These are phyloP conservation scores for Elaeagnus macrophylla DNA, from an alignment of 306 rosid genomes.

Conservation along the genomic window DNA sequence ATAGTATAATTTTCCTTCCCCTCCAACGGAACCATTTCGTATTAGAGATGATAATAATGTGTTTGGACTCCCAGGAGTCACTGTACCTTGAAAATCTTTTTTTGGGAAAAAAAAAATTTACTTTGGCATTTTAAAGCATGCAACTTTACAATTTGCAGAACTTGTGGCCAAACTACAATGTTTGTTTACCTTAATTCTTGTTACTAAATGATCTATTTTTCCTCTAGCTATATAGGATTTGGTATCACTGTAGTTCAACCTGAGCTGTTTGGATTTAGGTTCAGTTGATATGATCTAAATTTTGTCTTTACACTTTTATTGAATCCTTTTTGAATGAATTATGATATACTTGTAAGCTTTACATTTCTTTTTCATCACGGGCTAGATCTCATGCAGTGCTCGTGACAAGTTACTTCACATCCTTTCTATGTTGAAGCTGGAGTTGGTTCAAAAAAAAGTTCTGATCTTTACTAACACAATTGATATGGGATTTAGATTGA, in stretches of 20 bases:
- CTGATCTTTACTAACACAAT: constrained; percentile 74
- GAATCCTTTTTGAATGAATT: constrained; percentile 13
- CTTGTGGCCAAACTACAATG: too few species aligned
- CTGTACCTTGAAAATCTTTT: too few species aligned
- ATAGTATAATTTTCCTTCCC: too few species aligned
- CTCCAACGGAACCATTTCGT: too few species aligned
- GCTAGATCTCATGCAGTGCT: constrained; percentile 60
- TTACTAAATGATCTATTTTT: too few species aligned
- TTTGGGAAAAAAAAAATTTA: too few species aligned
- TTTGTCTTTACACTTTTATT: neutral
- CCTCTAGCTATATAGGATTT: too few species aligned
- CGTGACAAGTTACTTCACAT: constrained; percentile 68
- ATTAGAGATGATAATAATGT: too few species aligned
- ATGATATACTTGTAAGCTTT: constrained; percentile 3
- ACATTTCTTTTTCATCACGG: constrained; percentile 14
- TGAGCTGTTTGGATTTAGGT: neutral
- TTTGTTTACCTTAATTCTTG: too few species aligned
- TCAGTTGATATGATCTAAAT: neutral
- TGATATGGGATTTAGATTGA: constrained; percentile 76
- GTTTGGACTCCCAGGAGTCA: too few species aligned
- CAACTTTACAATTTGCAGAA: too few species aligned
- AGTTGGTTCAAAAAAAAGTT: constrained; percentile 82
- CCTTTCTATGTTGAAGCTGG: constrained; percentile 83
- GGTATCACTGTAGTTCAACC: neutral
- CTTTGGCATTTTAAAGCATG: too few species aligned